Percentiles rank a stretch among this genome's conserved stretches.
phyloP scores from a whole-genome alignment of 176 grass and related monocot species.

The Oropetium thomaeum region DNA sequence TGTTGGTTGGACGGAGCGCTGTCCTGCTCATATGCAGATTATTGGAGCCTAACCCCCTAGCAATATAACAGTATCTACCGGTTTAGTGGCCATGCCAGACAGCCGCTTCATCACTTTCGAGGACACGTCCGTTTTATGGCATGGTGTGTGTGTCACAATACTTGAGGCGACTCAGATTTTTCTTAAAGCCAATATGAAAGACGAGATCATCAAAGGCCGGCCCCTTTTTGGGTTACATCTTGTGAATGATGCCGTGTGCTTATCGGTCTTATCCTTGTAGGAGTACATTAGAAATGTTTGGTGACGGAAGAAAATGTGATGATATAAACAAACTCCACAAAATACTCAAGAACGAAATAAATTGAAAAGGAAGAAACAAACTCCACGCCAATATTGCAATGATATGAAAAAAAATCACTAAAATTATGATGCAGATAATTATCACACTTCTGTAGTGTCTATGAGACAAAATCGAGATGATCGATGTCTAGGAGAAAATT shows the following conservation, averaged over 20 bases:
- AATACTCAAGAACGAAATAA: too few species aligned
- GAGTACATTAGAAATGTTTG: too few species aligned
- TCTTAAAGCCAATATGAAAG: background rate
- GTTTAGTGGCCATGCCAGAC: conserved; percentile 41
- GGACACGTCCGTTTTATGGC: conserved; percentile 19
- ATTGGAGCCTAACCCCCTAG: background rate
- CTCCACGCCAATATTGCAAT: too few species aligned
- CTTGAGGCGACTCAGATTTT: background rate
- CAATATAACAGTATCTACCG: too few species aligned
- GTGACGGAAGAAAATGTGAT: too few species aligned
- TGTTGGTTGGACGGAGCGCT: conserved; percentile 15
- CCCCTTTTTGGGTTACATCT: conserved; percentile 3
- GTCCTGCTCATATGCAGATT: conserved; percentile 23
- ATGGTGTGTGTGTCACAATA: background rate
- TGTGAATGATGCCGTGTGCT: background rate
- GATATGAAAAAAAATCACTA: too few species aligned
- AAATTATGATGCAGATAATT: too few species aligned
- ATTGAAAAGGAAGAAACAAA: too few species aligned
- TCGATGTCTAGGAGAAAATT: too few species aligned
- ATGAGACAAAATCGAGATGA: too few species aligned
- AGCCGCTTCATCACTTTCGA: background rate
- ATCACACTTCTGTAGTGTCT: too few species aligned
- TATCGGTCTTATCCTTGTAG: background rate
- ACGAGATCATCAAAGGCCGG: background rate
- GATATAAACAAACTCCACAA: too few species aligned